Conservation (phyloP, 2,329 filamentous ascomycete species). For the Aspergillus pseudoviridinutans region DNA sequence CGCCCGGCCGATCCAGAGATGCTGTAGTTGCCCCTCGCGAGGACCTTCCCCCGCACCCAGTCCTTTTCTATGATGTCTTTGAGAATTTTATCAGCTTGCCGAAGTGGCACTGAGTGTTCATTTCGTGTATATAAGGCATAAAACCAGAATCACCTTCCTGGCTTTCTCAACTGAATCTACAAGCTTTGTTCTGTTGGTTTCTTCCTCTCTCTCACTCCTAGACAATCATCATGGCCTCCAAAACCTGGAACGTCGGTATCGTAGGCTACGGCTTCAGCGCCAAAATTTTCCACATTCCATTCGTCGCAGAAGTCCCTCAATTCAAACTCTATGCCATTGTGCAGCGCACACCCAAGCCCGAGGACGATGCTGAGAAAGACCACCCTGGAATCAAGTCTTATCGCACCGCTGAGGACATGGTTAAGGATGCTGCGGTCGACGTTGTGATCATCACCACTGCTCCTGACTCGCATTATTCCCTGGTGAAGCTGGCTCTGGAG, state of each 20-base stretch:
- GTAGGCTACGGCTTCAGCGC: constrained; percentile 63
- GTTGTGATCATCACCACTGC: constrained; percentile 69
- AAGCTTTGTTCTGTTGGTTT: neutral
- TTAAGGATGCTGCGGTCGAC: constrained; percentile 63
- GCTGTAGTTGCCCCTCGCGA: constrained; percentile 20
- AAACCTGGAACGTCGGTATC: constrained; percentile 54
- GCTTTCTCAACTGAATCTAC: neutral
- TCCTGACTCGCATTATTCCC: constrained; percentile 65
- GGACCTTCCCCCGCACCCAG: constrained; percentile 33
- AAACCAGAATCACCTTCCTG: neutral
- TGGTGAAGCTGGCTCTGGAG: constrained; percentile 62
- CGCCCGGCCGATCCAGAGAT: constrained; percentile 34
- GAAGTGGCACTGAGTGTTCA: neutral
- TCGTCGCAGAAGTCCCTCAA: constrained; percentile 61
- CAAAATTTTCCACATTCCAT: constrained; percentile 81
- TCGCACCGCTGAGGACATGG: constrained; percentile 57
- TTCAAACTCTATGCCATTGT: constrained; percentile 71
- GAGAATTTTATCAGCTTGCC: neutral
- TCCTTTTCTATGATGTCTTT: constrained; percentile 2
- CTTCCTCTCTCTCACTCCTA: neutral
- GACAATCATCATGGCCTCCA: constrained; percentile 35
- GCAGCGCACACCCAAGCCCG: constrained; percentile 63
- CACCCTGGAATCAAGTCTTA: constrained; percentile 63
- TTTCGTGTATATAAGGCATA: neutral
- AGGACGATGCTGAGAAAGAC: constrained; percentile 65